Percentiles rank a stretch among this genome's conserved stretches.
phyloP scores from a whole-genome alignment of 495 filamentous ascomycete genomes.

The Hypomontagnella monticulosa region DNA sequence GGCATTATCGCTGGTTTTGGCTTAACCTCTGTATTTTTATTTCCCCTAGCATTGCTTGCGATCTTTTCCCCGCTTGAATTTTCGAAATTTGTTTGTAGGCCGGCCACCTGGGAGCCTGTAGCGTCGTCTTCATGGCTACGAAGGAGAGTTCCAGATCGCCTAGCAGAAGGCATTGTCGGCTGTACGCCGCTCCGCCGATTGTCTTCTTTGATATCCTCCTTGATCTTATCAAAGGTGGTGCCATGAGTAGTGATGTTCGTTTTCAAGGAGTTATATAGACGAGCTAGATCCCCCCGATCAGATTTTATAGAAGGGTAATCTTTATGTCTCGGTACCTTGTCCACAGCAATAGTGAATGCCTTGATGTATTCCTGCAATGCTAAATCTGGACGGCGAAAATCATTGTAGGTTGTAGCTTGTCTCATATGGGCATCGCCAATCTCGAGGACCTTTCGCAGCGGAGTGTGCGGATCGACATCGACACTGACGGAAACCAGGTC shows the following conservation, averaged over 20 bases:
- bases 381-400: slow-evolving; percentile 62
- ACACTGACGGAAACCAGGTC: slow-evolving; percentile 67
- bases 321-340: slow-evolving; percentile 76
- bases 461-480: slow-evolving; percentile 54
- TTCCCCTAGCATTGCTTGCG: neutral
- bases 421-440: slow-evolving; percentile 59
- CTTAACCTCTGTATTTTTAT: slow-evolving; percentile 17
- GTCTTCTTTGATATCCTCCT: slow-evolving; percentile 73
- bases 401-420: slow-evolving; percentile 61
- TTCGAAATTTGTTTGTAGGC: neutral
- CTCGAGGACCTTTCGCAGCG: slow-evolving; percentile 61
- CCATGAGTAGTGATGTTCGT: slow-evolving; percentile 57
- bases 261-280: slow-evolving; percentile 59
- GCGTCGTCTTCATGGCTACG: slow-evolving; percentile 14
- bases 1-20: slow-evolving; percentile 66
- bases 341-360: slow-evolving; percentile 77
- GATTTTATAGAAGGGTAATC: slow-evolving; percentile 66
- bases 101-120: slow-evolving; percentile 6
- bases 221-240: slow-evolving; percentile 64
- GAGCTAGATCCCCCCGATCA: slow-evolving; percentile 56
- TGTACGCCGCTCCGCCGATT: slow-evolving; percentile 65
- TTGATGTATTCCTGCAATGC: slow-evolving; percentile 77
- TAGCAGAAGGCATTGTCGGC: slow-evolving; percentile 34
- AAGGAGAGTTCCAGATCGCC: slow-evolving; percentile 3
- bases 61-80: neutral